phyloP scores from a whole-genome alignment of 192 early-diverging fungal genomes.

The Martensiomyces pterosporus region DNA sequence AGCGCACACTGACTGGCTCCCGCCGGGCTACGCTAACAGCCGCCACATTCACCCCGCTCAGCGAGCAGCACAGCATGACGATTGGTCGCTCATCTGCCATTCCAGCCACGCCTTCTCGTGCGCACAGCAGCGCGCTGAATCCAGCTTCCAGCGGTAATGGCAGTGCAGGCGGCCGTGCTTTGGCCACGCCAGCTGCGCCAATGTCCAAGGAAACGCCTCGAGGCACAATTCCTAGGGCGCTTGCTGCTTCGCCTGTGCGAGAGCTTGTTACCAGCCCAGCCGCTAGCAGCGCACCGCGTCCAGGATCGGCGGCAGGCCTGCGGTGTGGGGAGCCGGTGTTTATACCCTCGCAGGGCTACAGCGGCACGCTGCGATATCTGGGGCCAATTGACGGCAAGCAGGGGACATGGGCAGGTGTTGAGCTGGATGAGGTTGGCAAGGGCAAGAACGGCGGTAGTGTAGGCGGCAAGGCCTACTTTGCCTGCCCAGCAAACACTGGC shows the following conservation, averaged over 20 bases:
- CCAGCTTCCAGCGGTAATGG: too few species aligned
- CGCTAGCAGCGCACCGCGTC: not conserved
- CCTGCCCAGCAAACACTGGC: slow-evolving; percentile 63
- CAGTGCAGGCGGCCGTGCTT: too few species aligned
- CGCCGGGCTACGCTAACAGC: slow-evolving; percentile 37
- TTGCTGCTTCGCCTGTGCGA: too few species aligned
- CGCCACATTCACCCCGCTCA: slow-evolving; percentile 26
- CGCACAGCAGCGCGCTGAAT: not conserved
- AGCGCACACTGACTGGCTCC: slow-evolving; percentile 16
- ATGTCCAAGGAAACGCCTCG: too few species aligned
- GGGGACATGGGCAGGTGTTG: slow-evolving; percentile 77
- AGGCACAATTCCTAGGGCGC: too few species aligned
- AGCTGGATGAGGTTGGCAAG: slow-evolving; percentile 63
- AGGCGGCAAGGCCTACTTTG: slow-evolving; percentile 65
- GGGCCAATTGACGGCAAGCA: slow-evolving; percentile 70
- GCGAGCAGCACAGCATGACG: slow-evolving; percentile 2
- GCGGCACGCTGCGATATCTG: slow-evolving; percentile 67
- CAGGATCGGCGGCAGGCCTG: slow-evolving; percentile 13
- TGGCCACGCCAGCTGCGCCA: too few species aligned
- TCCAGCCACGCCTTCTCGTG: slow-evolving; percentile 4
- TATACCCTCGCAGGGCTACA: slow-evolving; percentile 55
- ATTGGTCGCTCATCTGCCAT: slow-evolving; percentile 35
- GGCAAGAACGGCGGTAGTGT: slow-evolving; percentile 80
- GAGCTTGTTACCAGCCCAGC: too few species aligned
- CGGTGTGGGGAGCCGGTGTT: slow-evolving; percentile 57